phyloP scores from a whole-genome alignment of 73 alveolate genomes.

The Paramecium primaurelia region DNA sequence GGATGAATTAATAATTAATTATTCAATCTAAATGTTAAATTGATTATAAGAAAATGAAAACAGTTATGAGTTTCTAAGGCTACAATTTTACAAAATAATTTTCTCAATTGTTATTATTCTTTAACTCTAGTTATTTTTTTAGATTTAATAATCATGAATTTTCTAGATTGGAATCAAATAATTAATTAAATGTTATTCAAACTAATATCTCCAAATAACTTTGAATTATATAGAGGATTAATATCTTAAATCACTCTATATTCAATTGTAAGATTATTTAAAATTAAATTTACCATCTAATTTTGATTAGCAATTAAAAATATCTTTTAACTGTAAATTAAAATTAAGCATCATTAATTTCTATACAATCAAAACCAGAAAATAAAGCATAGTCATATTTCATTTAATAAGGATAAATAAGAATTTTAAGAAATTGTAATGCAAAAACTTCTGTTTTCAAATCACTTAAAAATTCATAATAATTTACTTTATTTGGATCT shows the following conservation, averaged over 20 bases:
- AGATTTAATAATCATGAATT: not conserved
- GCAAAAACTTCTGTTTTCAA: not conserved
- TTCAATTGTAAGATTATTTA: too few relatives aligned
- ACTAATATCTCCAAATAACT: not conserved
- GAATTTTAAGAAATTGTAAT: too few relatives aligned
- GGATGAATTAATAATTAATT: too few relatives aligned
- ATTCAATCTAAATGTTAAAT: not conserved
- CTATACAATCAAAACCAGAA: not conserved
- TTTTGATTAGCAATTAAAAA: not conserved
- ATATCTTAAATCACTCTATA: not conserved
- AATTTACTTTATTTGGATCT: too few relatives aligned
- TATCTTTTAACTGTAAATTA: too few relatives aligned
- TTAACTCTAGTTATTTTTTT: too few relatives aligned
- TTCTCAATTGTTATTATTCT: not conserved
- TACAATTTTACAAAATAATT: not conserved
- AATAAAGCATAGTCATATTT: too few relatives aligned
- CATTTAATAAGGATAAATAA: too few relatives aligned
- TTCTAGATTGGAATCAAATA: not conserved
- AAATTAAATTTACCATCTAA: not conserved
- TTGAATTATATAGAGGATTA: not conserved
- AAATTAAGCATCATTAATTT: not conserved
- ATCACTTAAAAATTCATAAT: too few relatives aligned
- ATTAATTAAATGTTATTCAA: too few relatives aligned
- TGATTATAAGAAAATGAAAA: not conserved
- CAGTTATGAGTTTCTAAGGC: not conserved